Evolutionary conservation across 23 red algal genomes (phyloP).

Genomic region (Gracilaria gracilis): DNA sequence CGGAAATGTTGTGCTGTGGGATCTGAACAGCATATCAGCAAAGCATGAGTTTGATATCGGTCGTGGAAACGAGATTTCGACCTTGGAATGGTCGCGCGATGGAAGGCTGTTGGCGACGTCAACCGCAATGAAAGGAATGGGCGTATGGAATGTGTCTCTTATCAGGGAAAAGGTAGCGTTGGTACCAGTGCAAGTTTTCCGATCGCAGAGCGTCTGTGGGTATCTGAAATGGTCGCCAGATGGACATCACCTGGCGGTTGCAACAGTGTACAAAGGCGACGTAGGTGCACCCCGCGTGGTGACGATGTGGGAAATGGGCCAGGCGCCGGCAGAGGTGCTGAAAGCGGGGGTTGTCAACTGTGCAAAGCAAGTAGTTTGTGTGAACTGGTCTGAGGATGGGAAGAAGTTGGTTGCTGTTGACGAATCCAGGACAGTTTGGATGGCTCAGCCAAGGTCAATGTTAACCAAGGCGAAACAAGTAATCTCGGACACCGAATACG

Average conservation of each 20-base stretch:
- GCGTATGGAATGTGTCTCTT: neutral
- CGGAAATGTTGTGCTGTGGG: constrained; percentile 5
- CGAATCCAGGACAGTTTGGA: neutral
- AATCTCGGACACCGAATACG: neutral
- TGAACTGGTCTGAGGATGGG: constrained; percentile 19
- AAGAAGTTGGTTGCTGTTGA: neutral
- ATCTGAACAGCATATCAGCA: neutral
- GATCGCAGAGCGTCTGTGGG: neutral
- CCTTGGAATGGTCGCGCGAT: neutral
- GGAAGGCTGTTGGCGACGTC: neutral
- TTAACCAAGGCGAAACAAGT: neutral
- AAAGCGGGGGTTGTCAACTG: neutral
- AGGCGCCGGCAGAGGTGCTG: neutral
- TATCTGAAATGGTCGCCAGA: constrained; percentile 9
- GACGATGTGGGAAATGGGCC: neutral
- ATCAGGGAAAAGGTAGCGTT: neutral
- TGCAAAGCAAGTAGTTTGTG: neutral
- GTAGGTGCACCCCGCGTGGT: neutral
- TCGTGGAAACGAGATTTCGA: neutral
- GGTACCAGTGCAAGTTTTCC: neutral
- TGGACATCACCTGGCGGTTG: neutral
- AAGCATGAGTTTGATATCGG: constrained; percentile 1
- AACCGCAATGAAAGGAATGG: neutral
- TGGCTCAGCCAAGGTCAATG: neutral
- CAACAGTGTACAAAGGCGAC: neutral